Conservation (phyloP, 345 rosid genomes). For the Camelina laxa region DNA sequence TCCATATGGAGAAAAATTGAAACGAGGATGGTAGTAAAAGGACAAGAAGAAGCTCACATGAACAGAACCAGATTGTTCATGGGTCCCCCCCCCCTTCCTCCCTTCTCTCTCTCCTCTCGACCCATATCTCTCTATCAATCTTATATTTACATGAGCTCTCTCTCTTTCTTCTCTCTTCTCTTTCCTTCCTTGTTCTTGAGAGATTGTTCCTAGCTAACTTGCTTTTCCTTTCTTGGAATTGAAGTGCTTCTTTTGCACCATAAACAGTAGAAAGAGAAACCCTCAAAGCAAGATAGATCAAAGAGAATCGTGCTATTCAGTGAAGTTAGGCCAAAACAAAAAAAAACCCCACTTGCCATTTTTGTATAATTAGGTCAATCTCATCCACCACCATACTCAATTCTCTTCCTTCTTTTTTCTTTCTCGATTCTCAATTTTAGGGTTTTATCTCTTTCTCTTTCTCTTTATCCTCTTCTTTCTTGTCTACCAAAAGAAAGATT, state of each 20-base stretch:
- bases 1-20: constrained; percentile 30
- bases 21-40: constrained; percentile 44
- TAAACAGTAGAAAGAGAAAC: constrained; percentile 31
- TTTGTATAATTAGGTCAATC: constrained; percentile 50
- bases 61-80: constrained; percentile 49
- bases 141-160: constrained; percentile 19
- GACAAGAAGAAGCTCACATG: constrained; percentile 52
- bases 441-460: constrained; percentile 29
- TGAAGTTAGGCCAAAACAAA: constrained; percentile 35
- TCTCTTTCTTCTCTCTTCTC: neutral
- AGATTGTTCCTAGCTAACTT: constrained; percentile 27
- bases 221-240: constrained; percentile 18
- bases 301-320: constrained; percentile 38
- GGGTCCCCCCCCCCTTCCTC: constrained; percentile 33
- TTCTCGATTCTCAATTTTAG: constrained; percentile 32
- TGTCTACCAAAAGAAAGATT: constrained; percentile 11
- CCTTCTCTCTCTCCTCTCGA: constrained; percentile 6
- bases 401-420: constrained; percentile 10
- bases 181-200: constrained; percentile 14
- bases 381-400: constrained; percentile 38
- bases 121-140: constrained; percentile 43
- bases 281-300: constrained; percentile 11
- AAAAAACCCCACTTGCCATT: constrained; percentile 34
- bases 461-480: constrained; percentile 14
- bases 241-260: constrained; percentile 30